These are phyloP conservation scores for Scutellaria galericulata DNA, from an alignment of 257 asterid species.

Conservation along the genomic window DNA sequence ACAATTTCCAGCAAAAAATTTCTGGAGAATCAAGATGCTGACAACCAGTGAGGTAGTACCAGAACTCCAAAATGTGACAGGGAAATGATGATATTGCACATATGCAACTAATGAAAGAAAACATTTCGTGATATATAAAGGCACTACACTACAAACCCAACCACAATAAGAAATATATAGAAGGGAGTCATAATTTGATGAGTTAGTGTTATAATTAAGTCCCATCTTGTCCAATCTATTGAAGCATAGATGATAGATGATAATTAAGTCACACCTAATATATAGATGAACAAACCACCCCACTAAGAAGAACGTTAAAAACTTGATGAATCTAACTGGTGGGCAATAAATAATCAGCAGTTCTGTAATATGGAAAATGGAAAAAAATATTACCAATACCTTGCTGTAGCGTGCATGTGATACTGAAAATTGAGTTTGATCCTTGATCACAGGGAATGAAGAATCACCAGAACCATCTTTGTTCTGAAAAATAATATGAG, in stretches of 20 bases:
- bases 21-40: slow-evolving; percentile 9
- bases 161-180: slow-evolving; percentile 4
- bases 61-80: slow-evolving; percentile 17
- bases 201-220: neutral
- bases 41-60: neutral
- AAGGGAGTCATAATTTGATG: neutral
- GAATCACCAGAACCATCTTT: slow-evolving; percentile 97
- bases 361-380: neutral
- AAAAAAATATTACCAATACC: slow-evolving; percentile 50
- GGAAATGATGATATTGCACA: neutral
- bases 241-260: neutral
- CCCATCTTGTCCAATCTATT: neutral
- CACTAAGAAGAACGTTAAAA: slow-evolving; percentile 19
- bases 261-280: no score
- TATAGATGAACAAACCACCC: slow-evolving; percentile 25
- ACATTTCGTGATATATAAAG: neutral
- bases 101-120: slow-evolving; percentile 14
- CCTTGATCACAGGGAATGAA: slow-evolving; percentile 91
- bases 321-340: neutral
- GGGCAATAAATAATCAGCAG: slow-evolving; percentile 9
- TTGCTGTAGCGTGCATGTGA: slow-evolving; percentile 96
- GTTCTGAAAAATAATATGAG: slow-evolving; percentile 54
- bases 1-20: neutral
- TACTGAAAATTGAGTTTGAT: slow-evolving; percentile 92
- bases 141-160: slow-evolving; percentile 9